Percentiles rank a stretch among this genome's conserved stretches.
These are phyloP conservation scores for Botryotinia calthae DNA, from an alignment of 2,329 filamentous ascomycete genomes.

Conservation along the genomic window DNA sequence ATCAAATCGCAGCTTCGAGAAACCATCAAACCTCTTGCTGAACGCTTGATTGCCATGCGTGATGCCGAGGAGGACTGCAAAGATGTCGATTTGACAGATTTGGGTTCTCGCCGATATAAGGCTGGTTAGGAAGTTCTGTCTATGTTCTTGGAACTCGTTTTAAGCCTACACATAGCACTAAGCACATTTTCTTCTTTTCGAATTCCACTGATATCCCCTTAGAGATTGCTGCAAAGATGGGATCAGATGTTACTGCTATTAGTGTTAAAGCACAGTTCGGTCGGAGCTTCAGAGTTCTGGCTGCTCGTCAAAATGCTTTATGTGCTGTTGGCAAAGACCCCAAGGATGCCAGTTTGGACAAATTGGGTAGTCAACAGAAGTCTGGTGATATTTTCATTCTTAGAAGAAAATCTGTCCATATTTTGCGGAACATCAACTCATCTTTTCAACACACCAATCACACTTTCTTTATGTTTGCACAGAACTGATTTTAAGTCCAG, in stretches of 20 bases:
- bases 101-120: slow-evolving; percentile 14
- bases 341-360: slow-evolving; percentile 13
- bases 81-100: slow-evolving; percentile 10
- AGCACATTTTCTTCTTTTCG: neutral
- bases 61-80: slow-evolving; percentile 8
- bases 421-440: neutral
- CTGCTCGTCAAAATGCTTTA: slow-evolving; percentile 47
- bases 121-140: slow-evolving; percentile 20
- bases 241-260: slow-evolving; percentile 51
- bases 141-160: neutral
- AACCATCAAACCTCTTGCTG: slow-evolving; percentile 14
- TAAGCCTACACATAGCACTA: neutral
- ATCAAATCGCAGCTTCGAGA: slow-evolving; percentile 4
- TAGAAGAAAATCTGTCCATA: too few species aligned
- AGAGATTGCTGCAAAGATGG: slow-evolving; percentile 30
- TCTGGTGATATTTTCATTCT: neutral
- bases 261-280: slow-evolving; percentile 60
- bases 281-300: slow-evolving; percentile 53
- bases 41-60: slow-evolving; percentile 16
- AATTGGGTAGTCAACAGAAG: neutral
- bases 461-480: neutral
- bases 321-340: slow-evolving; percentile 48
- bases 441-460: neutral
- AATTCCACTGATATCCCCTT: neutral
- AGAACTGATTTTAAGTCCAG: neutral